Evolutionary conservation across 2,329 filamentous ascomycete genomes (phyloP).

Genomic region (Colletotrichum higginsianum): DNA sequence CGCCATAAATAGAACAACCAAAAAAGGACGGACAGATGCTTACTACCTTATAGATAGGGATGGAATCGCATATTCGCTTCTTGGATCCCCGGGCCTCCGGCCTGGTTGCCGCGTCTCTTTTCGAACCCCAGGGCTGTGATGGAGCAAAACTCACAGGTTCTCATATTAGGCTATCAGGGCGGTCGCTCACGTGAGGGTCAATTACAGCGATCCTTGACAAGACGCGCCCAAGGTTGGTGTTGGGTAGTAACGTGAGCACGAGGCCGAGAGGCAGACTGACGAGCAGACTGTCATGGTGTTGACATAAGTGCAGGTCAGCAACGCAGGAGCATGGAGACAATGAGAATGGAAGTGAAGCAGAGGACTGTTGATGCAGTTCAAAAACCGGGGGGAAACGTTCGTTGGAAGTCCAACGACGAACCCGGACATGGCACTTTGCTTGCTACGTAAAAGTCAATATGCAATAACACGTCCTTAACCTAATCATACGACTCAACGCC

Average conservation of each 20-base stretch:
- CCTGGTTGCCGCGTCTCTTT: slow-evolving; percentile 20
- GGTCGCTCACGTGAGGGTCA: background rate
- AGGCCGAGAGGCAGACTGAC: slow-evolving; percentile 2
- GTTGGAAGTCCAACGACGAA: background rate
- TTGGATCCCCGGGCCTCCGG: background rate
- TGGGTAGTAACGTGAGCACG: background rate
- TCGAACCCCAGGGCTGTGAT: background rate
- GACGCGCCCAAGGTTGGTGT: background rate
- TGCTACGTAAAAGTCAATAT: background rate
- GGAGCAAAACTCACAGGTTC: slow-evolving; percentile 13
- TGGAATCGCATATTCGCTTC: slow-evolving; percentile 22
- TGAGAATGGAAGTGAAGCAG: too few relatives aligned
- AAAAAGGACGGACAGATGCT: background rate
- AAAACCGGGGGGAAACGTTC: background rate
- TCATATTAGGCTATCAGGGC: background rate
- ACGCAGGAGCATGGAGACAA: background rate
- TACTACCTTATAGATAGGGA: slow-evolving; percentile 16
- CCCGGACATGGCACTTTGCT: background rate
- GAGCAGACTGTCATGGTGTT: background rate
- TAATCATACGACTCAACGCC: background rate
- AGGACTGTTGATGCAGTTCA: too few relatives aligned
- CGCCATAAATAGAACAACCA: too few relatives aligned
- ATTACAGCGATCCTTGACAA: background rate
- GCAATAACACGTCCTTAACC: background rate
- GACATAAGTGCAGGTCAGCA: background rate